Base-by-base conservation (phyloP, 345 rosid species). In the Eucalyptus sp. region DNA sequence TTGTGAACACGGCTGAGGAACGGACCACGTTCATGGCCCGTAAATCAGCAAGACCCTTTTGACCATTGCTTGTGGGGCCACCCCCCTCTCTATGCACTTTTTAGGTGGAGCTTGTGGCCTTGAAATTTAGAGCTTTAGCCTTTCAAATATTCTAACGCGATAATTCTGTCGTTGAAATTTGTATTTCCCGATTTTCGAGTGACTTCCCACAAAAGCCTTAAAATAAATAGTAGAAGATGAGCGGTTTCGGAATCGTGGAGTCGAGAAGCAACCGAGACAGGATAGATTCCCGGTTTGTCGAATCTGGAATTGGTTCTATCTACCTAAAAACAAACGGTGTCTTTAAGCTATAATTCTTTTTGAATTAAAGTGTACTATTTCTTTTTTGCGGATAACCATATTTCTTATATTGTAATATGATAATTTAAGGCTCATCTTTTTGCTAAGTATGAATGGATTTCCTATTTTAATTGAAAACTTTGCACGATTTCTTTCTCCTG, bases 191-290 rank as follows among this genome's bases (percentile, higher is more conserved):
- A 29, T 7, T 62, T 29, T 14, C 3, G 10, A 13, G 76, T 0
- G 76, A 64, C 31, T 8, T 16, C 6, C 43, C 4, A 16, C 11
- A 31, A 66, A 31, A 16, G 43, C 11, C 22, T 9, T 17, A 4
- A 37, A 37, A 43, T 6, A 71, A 71, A 10, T 3, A 37, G 2
- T 10, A 3, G 2, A 24, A 22, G 14, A 2, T 17, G 46, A 71
- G 18, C 1, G 4, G 1, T 76, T 71, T 76, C 0, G 0, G 3
- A 5, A 76, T 10, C 2, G 0, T 37, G 7, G 11, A 33, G 5
- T 71, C 7, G 5, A 6, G 12, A 71, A 71, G 0, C 13, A 17
- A 0, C 9, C 5, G 5, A 3, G 81, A 18, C 4, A 37, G 2
- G 13, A 4, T 37, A 11, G 25, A 15, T 71, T 71, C 4, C 1